Evolutionary conservation across 352 stramenopile species (phyloP), one percentile per base, ranked within the genome.

Genomic region (Phytophthora multivora): DNA sequence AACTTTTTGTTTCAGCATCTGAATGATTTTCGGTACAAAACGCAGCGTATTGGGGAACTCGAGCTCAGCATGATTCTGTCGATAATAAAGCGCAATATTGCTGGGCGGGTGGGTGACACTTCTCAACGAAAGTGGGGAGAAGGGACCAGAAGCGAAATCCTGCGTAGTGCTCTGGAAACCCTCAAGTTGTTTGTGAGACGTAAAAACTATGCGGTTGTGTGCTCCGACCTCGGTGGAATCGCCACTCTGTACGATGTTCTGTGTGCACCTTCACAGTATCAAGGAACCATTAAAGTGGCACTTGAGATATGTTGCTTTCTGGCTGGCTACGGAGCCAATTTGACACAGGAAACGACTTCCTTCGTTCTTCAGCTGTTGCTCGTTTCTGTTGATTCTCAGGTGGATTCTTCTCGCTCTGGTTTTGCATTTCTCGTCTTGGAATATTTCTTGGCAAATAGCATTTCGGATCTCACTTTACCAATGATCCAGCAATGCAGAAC

Each of bases 231-330:
- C 10, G 58, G 61, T 11, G 66, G 73, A 6, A 48, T 80, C 8
- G 26, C 63, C 6, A 43, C 53, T 7, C 13, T 85, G 19, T 78
- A 79, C 36, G 47, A 66, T 30, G 42, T 80, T 4, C 47, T 85
- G 30, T 74, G 69, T 36, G 63, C 60, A 4, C 68, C 73, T 11
- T 63, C 60, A 6, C 70, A 79, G 41, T 59, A 75, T 18, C 43
- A 75, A 53, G 26, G 28, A 3, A 69, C 30, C 11, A 48, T 67
- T 30, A 16, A 66, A 15, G 45, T 73, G 9, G 63, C 63, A 21
- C 41, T 85, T 4, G 70, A 85, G 49, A 67, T 75, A 6, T 79
- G 60, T 41, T 82, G 66, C 31, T 73, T 68, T 35, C 41, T 85
- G 21, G 73, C 73, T 19, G 45, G 55, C 10, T 59, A 79, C n/a